Conservation (phyloP, 2,329 filamentous ascomycete genomes). For the Aspergillus viridinutans region DNA sequence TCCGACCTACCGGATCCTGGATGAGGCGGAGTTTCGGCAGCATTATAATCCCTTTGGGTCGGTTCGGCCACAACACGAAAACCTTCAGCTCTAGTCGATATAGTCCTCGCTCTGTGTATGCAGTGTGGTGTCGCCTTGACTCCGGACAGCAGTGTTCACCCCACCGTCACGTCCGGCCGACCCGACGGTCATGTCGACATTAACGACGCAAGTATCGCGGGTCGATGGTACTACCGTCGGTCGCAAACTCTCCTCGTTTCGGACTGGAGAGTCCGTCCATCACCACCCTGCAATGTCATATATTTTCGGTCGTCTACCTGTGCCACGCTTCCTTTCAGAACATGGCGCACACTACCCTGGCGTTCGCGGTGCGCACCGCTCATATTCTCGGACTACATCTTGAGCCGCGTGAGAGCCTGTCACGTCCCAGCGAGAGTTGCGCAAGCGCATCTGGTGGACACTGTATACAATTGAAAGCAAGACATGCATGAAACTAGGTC, state of each 20-base stretch:
- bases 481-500: slow-evolving; percentile 45
- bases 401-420: slow-evolving; percentile 39
- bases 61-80: slow-evolving; percentile 26
- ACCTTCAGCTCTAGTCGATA: slow-evolving; percentile 50
- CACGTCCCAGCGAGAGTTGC: slow-evolving; percentile 40
- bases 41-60: slow-evolving; percentile 43
- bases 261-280: slow-evolving; percentile 47
- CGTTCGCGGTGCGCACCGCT: slow-evolving; percentile 43
- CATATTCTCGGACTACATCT: slow-evolving; percentile 48
- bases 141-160: slow-evolving; percentile 10
- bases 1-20: slow-evolving; percentile 39
- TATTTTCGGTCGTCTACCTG: slow-evolving; percentile 45
- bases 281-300: slow-evolving; percentile 47
- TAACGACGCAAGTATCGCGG: slow-evolving; percentile 41
- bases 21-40: slow-evolving; percentile 43
- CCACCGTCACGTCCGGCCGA: neutral
- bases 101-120: slow-evolving; percentile 50
- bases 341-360: slow-evolving; percentile 42
- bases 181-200: neutral
- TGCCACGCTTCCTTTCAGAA: slow-evolving; percentile 49
- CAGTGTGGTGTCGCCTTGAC: slow-evolving; percentile 39
- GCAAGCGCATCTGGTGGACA: slow-evolving; percentile 52
- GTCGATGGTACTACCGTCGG: slow-evolving; percentile 46
- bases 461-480: slow-evolving; percentile 49
- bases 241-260: slow-evolving; percentile 42